Conservation (phyloP, 371 early-diverging fungal species). For the Mortierella sp. region DNA sequence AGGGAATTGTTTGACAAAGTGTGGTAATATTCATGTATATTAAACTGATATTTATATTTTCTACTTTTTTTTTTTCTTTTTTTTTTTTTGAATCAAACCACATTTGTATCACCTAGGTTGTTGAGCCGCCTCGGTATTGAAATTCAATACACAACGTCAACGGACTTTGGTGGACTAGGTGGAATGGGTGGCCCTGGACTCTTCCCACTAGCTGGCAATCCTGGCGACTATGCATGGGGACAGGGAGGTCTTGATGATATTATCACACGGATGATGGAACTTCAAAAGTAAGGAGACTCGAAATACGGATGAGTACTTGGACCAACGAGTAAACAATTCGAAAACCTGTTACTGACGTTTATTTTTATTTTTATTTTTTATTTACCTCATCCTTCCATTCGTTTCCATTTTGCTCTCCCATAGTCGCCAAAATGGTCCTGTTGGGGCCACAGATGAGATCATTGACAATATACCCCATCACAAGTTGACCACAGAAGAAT, state of each 20-base stretch:
- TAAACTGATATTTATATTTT: neutral
- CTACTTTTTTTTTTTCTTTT: neutral
- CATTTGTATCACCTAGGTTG: conserved; percentile 18
- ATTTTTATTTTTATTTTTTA: neutral
- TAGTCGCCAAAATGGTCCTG: conserved; percentile 70
- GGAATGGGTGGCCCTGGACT: conserved; percentile 11
- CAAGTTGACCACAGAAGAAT: conserved; percentile 64
- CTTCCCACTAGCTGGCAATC: conserved; percentile 59
- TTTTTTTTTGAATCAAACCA: neutral
- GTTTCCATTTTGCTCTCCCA: neutral
- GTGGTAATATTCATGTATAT: neutral
- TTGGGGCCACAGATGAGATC: conserved; percentile 76
- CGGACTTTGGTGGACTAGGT: conserved; percentile 29
- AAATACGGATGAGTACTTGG: neutral
- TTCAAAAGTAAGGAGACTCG: conserved; percentile 59
- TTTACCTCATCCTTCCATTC: neutral
- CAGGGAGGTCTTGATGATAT: conserved; percentile 80
- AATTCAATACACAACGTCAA: conserved; percentile 27
- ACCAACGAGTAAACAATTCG: neutral
- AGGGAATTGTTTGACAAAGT: neutral
- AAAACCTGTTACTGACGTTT: neutral
- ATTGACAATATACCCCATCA: conserved; percentile 67
- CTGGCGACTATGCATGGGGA: conserved; percentile 74
- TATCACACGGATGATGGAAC: conserved; percentile 85
- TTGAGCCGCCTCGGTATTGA: conserved; percentile 41